These are phyloP conservation scores for Annulohypoxylon nitens DNA, from an alignment of 495 filamentous ascomycete genomes.

Conservation along the genomic window DNA sequence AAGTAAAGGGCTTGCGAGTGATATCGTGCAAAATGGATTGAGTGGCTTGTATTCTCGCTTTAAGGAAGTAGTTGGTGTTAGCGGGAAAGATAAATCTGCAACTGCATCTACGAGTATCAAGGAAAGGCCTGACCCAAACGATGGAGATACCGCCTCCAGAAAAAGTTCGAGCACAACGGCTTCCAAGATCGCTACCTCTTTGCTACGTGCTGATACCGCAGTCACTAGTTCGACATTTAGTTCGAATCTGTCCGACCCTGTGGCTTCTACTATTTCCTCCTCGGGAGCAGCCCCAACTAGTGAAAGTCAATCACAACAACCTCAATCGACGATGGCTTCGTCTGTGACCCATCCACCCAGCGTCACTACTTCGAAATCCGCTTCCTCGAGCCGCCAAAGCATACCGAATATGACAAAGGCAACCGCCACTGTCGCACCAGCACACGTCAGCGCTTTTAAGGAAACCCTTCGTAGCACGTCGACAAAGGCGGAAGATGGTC, in stretches of 20 bases:
- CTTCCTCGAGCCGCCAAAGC: slow-evolving; percentile 60
- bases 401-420: slow-evolving; percentile 64
- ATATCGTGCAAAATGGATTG: slow-evolving; percentile 82
- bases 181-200: slow-evolving; percentile 54
- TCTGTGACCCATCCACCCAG: slow-evolving; percentile 65
- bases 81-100: slow-evolving; percentile 69
- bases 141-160: slow-evolving; percentile 56
- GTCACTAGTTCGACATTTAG: slow-evolving; percentile 54
- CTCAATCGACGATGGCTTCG: slow-evolving; percentile 67
- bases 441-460: slow-evolving; percentile 69
- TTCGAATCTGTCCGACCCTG: slow-evolving; percentile 54
- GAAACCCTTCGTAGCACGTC: slow-evolving; percentile 57
- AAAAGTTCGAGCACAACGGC: slow-evolving; percentile 54
- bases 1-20: slow-evolving; percentile 74
- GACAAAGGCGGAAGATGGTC: slow-evolving; percentile 55
- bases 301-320: slow-evolving; percentile 54
- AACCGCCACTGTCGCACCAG: slow-evolving; percentile 62
- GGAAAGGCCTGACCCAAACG: slow-evolving; percentile 52
- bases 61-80: slow-evolving; percentile 77
- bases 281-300: slow-evolving; percentile 53
- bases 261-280: slow-evolving; percentile 53
- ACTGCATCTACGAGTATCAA: neutral
- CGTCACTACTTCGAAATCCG: slow-evolving; percentile 62
- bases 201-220: slow-evolving; percentile 53
- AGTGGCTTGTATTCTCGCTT: slow-evolving; percentile 88